Conservation (phyloP, 1,139 yeast genomes). For the Pichia terricola region DNA sequence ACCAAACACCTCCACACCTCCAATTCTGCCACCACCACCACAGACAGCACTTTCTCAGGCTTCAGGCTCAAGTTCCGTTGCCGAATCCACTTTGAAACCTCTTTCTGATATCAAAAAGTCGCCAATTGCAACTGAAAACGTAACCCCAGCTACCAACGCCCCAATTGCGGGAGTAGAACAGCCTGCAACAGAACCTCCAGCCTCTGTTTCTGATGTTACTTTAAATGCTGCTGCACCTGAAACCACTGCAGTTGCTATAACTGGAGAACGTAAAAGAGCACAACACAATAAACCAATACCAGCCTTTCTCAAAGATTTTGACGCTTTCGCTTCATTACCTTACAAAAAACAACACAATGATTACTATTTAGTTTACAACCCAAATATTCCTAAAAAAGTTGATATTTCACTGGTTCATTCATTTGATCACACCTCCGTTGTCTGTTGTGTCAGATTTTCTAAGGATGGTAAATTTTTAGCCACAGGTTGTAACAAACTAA, state of each 20-base stretch:
- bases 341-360: slow-evolving; percentile 80
- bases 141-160: not conserved
- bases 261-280: slow-evolving; percentile 28
- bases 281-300: slow-evolving; percentile 70
- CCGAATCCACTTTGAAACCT: not conserved
- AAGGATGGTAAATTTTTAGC: slow-evolving; percentile 90
- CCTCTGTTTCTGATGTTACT: slow-evolving; percentile 12
- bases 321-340: slow-evolving; percentile 67
- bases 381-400: slow-evolving; percentile 63
- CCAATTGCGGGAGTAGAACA: slow-evolving; percentile 2
- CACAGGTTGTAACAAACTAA: slow-evolving; percentile 93
- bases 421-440: slow-evolving; percentile 86
- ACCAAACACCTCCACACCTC: not conserved
- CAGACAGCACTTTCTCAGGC: not conserved
- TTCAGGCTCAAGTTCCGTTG: not conserved
- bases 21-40: not conserved
- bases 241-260: not conserved
- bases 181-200: not conserved
- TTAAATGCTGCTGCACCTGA: slow-evolving; percentile 11
- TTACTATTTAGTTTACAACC: slow-evolving; percentile 85
- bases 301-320: slow-evolving; percentile 74
- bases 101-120: not conserved
- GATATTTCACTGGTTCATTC: slow-evolving; percentile 89
- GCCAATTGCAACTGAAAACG: not conserved
- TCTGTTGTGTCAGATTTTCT: slow-evolving; percentile 91